phyloP scores from a whole-genome alignment of 208 protist species.

The Crithidia acanthocephali region DNA sequence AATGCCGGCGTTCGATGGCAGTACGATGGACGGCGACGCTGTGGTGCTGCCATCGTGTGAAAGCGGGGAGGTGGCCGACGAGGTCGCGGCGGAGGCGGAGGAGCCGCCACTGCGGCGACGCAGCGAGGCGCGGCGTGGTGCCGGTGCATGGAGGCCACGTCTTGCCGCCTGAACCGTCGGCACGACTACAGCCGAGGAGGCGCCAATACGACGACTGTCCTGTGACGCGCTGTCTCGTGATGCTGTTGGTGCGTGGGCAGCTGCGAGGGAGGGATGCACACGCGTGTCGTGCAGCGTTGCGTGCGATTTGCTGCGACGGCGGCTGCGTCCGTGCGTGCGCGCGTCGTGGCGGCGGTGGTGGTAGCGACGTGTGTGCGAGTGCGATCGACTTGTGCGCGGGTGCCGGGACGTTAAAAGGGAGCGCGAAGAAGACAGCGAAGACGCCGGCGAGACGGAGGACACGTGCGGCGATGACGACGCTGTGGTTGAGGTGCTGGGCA shows the following conservation, averaged over 20 bases:
- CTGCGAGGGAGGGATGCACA: no score
- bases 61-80: neutral
- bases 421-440: neutral
- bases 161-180: neutral
- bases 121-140: slow-evolving; percentile 1
- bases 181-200: no score
- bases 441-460: neutral
- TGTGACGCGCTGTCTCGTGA: no score
- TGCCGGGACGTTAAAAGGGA: neutral
- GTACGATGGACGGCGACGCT: neutral
- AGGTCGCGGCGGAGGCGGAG: slow-evolving; percentile 2
- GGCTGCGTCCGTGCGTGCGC: no score
- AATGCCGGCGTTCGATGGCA: no score
- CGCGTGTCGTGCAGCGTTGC: no score
- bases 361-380: no score
- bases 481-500: slow-evolving; percentile 7
- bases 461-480: neutral
- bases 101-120: neutral
- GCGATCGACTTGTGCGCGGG: neutral
- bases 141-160: neutral
- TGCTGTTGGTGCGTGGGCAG: no score
- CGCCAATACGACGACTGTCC: no score
- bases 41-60: slow-evolving; percentile 12
- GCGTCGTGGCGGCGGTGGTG: no score
- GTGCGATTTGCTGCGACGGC: no score